Evolutionary conservation across 2,329 filamentous ascomycete genomes (phyloP).

Genomic region (Cordyceps cateniannulata): DNA sequence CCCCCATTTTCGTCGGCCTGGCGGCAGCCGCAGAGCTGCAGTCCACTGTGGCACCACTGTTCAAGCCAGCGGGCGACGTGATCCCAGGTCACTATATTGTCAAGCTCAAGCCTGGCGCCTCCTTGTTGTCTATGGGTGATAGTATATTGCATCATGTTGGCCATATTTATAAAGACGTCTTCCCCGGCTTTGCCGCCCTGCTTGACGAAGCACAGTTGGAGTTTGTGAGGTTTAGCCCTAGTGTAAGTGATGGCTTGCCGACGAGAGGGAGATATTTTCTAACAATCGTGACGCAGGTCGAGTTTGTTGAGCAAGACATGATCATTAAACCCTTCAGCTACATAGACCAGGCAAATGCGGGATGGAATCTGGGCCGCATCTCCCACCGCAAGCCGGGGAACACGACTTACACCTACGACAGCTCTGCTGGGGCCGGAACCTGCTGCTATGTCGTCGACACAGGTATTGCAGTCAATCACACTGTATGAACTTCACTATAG

Average conservation of each 20-base stretch:
- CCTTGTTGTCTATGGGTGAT: background rate
- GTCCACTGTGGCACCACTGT: conserved; percentile 1
- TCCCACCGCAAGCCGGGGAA: background rate
- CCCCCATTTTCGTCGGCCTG: background rate
- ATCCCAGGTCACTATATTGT: conserved; percentile 8
- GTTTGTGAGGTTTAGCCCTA: background rate
- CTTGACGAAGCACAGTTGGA: background rate
- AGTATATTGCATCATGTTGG: background rate
- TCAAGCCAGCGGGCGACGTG: background rate
- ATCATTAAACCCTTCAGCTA: background rate
- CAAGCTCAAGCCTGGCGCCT: background rate
- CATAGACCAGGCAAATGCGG: background rate
- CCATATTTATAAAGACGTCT: background rate
- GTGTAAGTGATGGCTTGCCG: background rate
- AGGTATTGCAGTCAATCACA: background rate
- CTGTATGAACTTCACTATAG: background rate
- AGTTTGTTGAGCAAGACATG: conserved; percentile 1
- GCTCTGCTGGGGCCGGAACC: conserved; percentile 1
- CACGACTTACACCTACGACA: conserved; percentile 6
- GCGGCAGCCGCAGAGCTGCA: background rate
- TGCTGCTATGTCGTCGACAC: conserved; percentile 8
- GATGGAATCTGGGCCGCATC: conserved; percentile 5
- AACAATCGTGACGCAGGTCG: background rate
- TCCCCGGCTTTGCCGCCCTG: background rate
- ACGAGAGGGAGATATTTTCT: background rate